Evolutionary conservation across 2,329 filamentous ascomycete genomes (phyloP).

Genomic region (Phaeosphaeria sp.): DNA sequence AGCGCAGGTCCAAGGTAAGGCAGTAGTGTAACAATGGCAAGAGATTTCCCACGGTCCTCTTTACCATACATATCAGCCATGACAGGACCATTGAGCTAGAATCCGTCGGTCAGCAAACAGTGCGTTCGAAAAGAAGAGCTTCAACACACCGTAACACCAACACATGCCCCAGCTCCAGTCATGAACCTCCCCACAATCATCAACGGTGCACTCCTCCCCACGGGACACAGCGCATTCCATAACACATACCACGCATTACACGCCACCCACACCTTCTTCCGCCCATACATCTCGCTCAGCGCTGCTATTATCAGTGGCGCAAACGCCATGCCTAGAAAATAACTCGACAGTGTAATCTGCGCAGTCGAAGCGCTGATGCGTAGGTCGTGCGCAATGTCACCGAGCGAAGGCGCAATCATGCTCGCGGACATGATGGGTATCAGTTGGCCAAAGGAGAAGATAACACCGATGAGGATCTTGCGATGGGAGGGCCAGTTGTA

Average conservation of each 20-base stretch:
- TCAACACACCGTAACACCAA: constrained; percentile 12
- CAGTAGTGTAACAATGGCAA: constrained; percentile 18
- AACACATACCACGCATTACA: constrained; percentile 17
- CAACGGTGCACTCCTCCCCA: constrained; percentile 5
- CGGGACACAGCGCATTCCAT: constrained; percentile 17
- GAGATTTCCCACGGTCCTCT: constrained; percentile 16
- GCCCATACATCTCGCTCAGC: constrained; percentile 16
- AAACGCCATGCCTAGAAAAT: constrained; percentile 20
- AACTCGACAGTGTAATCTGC: constrained; percentile 15
- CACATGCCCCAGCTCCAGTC: constrained; percentile 19
- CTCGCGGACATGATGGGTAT: constrained; percentile 21
- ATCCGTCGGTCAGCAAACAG: background rate
- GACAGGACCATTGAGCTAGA: constrained; percentile 17
- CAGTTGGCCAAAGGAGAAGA: constrained; percentile 18
- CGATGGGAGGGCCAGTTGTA: constrained; percentile 36
- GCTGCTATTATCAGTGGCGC: constrained; percentile 15
- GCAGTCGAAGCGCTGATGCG: constrained; percentile 12
- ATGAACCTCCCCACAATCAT: constrained; percentile 20
- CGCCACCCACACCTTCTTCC: constrained; percentile 9
- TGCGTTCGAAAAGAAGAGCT: background rate
- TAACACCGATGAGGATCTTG: constrained; percentile 22
- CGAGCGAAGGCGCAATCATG: constrained; percentile 19
- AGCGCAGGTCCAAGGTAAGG: constrained; percentile 28
- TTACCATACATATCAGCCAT: constrained; percentile 21
- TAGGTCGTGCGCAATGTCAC: constrained; percentile 14